Percentiles rank a stretch among this genome's conserved stretches.
phyloP scores from a whole-genome alignment of 2,329 filamentous ascomycete genomes.

The Dactylonectria estremocensis region DNA sequence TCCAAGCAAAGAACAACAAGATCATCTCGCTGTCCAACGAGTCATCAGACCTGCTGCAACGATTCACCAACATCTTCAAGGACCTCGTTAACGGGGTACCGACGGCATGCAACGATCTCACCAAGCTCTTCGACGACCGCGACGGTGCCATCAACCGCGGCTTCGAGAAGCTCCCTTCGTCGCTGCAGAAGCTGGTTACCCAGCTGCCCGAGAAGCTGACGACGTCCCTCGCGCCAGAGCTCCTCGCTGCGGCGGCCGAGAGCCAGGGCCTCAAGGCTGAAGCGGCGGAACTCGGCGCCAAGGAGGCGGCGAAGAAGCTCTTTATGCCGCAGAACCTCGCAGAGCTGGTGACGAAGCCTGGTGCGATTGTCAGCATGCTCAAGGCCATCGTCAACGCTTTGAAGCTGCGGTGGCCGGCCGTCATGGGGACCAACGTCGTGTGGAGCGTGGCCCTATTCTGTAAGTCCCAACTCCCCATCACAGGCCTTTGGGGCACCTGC shows the following conservation, averaged over 20 bases:
- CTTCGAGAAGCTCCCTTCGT: slow-evolving; percentile 80
- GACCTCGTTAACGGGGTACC: slow-evolving; percentile 94
- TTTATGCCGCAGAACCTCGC: slow-evolving; percentile 81
- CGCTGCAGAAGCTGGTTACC: slow-evolving; percentile 89
- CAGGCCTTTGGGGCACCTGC: background rate
- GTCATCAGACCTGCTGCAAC: slow-evolving; percentile 83
- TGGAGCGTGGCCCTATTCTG: slow-evolving; percentile 91
- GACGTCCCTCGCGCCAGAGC: slow-evolving; percentile 81
- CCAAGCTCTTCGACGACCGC: slow-evolving; percentile 71
- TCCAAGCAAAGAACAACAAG: slow-evolving; percentile 87
- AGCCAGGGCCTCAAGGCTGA: slow-evolving; percentile 75
- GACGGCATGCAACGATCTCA: slow-evolving; percentile 93
- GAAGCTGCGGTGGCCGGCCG: slow-evolving; percentile 89
- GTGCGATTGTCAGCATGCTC: slow-evolving; percentile 87
- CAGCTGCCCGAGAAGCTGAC: slow-evolving; percentile 88
- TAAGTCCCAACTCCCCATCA: slow-evolving; percentile 62
- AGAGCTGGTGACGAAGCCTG: slow-evolving; percentile 86
- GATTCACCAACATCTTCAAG: slow-evolving; percentile 92
- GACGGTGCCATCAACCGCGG: slow-evolving; percentile 72
- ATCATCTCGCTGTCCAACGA: slow-evolving; percentile 89
- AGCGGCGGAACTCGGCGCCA: slow-evolving; percentile 69
- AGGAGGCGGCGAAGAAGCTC: slow-evolving; percentile 76
- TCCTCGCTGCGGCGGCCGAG: slow-evolving; percentile 84
- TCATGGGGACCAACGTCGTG: slow-evolving; percentile 91
- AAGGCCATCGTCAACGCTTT: slow-evolving; percentile 93